Percentiles rank a stretch among this genome's conserved stretches.
phyloP scores from a whole-genome alignment of 169 alveolate species.

The Amoebophrya sp. region DNA sequence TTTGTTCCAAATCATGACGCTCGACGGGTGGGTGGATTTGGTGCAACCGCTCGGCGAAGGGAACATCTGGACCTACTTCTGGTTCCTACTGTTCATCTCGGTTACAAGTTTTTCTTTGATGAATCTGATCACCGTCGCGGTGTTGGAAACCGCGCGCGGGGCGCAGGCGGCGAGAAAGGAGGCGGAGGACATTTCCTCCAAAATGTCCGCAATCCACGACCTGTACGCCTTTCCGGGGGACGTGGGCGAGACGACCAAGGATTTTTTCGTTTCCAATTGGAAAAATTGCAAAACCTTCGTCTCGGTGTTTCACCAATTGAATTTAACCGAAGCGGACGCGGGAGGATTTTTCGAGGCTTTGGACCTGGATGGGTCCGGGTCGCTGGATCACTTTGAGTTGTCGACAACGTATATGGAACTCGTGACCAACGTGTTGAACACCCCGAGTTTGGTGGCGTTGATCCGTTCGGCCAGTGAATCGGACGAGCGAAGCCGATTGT shows the following conservation, averaged over 20 bases:
- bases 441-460: not conserved
- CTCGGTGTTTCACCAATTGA: not conserved
- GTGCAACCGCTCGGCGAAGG: not conserved
- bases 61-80: not conserved
- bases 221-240: not conserved
- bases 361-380: not conserved
- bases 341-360: not conserved
- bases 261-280: not conserved
- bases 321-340: not conserved
- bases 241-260: not conserved
- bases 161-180: not conserved
- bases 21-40: not conserved
- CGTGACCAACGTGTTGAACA: not conserved
- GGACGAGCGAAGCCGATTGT: not conserved
- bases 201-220: not conserved
- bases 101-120: not conserved
- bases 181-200: not conserved
- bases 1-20: not conserved
- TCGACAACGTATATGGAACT: not conserved
- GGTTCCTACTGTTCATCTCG: not conserved
- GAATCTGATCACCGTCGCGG: not conserved
- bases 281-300: not conserved
- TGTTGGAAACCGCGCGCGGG: not conserved
- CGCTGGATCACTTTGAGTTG: not conserved
- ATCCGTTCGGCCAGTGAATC: not conserved